These are phyloP conservation scores for Cytospora schulzeri DNA, from an alignment of 2,329 filamentous ascomycete genomes.

Conservation along the genomic window DNA sequence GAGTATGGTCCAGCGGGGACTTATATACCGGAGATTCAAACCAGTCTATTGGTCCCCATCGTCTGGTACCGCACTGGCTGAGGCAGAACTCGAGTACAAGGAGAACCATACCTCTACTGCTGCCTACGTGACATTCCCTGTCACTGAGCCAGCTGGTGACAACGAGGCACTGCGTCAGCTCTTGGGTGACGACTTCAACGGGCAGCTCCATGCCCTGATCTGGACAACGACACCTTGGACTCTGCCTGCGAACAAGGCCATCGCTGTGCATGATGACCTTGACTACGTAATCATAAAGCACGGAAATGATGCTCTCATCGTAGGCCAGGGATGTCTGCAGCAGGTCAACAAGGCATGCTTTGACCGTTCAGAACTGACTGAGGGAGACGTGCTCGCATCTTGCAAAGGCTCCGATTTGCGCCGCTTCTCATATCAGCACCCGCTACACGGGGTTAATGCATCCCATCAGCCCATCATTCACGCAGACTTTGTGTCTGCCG, in stretches of 20 bases:
- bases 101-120: conserved; percentile 72
- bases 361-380: conserved; percentile 50
- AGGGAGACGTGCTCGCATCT: conserved; percentile 8
- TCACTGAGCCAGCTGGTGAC: conserved; percentile 53
- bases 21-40: conserved; percentile 78
- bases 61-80: conserved; percentile 76
- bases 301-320: conserved; percentile 62
- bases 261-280: conserved; percentile 77
- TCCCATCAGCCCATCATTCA: conserved; percentile 71
- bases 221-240: conserved; percentile 99
- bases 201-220: conserved; percentile 75
- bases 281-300: conserved; percentile 70
- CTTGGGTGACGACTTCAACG: conserved; percentile 41
- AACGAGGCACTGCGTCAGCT: conserved; percentile 40
- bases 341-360: conserved; percentile 53
- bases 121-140: conserved; percentile 79
- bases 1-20: conserved; percentile 69
- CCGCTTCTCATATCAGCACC: conserved; percentile 69
- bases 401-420: conserved; percentile 63
- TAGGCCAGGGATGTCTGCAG: conserved; percentile 73
- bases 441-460: conserved; percentile 62
- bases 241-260: conserved; percentile 85
- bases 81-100: conserved; percentile 83
- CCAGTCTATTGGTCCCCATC: conserved; percentile 88
- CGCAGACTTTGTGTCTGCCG: conserved; percentile 84